Evolutionary conservation across 2,329 filamentous ascomycete species (phyloP), one percentile per base, ranked within the genome.

Genomic region (Emergomyces orientalis): DNA sequence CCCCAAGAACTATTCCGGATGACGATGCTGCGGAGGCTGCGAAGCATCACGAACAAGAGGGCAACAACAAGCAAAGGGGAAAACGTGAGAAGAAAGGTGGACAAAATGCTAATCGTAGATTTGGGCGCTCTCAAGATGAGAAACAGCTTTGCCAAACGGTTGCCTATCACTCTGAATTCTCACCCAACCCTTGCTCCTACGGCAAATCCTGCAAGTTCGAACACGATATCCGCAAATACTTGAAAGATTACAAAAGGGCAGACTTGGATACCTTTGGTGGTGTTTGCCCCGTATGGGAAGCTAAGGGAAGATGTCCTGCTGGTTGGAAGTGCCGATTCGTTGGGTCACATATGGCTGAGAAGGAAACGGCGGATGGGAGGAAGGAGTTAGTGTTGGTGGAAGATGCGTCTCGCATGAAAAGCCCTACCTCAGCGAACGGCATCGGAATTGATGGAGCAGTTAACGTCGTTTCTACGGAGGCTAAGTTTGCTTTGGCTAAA

Each of bases 251-350:
- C 65, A 92, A 93, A 67, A 86, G 90, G 54, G 85, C 85, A 64
- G 90, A 97, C 71, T 80, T 97, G 47, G 82, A 83, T 5, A 90
- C 88, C 0, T 88, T 96, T 70, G 82, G 81, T 51, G 88, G 90
- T 7, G 81, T 88, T 65, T 99, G 94, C 71, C 93, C 92, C 0
- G 83, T 96, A 9, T 97, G 86, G 74, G 87, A 90, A 67, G 80
- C 81, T 19, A 84, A 88, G 66, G 92, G 92, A 14, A 85, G 81
- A 65, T 99, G 94, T 70, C 82, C 84, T 58, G 85, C 88, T 17
- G 94, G 94, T 6, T 99, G 93, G 92, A 96, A 93, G 74, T 99
- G 94, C 74, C 88, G 93, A 27, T 96, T 97, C 71, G 88, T 90
- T 41, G 84, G 84, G 66, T 95, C 90, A 66, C 94, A 99, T 76